Base-by-base conservation (phyloP, 2,329 filamentous ascomycete species). In the Hypoxylon sp. region DNA sequence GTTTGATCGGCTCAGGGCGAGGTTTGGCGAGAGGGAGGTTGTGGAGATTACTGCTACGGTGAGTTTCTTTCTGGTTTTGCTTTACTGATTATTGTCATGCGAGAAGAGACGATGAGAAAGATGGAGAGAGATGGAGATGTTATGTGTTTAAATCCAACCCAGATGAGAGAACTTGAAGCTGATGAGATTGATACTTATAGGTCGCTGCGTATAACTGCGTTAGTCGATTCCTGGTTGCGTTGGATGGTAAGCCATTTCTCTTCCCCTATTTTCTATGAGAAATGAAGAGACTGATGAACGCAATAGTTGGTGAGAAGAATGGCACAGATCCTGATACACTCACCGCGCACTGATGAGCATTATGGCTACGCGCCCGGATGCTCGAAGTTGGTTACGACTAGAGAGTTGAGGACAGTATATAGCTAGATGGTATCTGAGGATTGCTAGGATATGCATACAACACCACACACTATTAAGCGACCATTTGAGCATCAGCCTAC, bases 121-220 rank as follows among this genome's bases (percentile, higher is more conserved):
- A 8, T 27, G 15, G 25, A n/a, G 23, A 30, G 27, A 12, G 20
- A 16, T 8, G 30, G 23, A 12, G n/a, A 9, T n/a, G n/a, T n/a
- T n/a, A n/a, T n/a, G n/a, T n/a, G n/a, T n/a, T n/a, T n/a, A n/a
- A n/a, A n/a, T n/a, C n/a, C n/a, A n/a, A n/a, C n/a, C n/a, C n/a
- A n/a, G n/a, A n/a, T n/a, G n/a, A n/a, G n/a, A n/a, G n/a, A n/a
- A n/a, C n/a, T n/a, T n/a, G 20, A 5, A 20, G 35, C 57, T 58
- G 29, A 55, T 27, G 21, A n/a, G n/a, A n/a, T n/a, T n/a, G n/a
- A n/a, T n/a, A 27, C 6, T 11, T 27, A 15, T 37, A 81, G 78
- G 70, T 83, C 60, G 89, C 88, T 8, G 84, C 83, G 45, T 95
- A 95, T 69, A 95, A 95, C 68, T 92, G 89, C 66, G 90, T 95